Evolutionary conservation across 73 alveolate species (phyloP).

Genomic region (Paramecium tetraurelia): DNA sequence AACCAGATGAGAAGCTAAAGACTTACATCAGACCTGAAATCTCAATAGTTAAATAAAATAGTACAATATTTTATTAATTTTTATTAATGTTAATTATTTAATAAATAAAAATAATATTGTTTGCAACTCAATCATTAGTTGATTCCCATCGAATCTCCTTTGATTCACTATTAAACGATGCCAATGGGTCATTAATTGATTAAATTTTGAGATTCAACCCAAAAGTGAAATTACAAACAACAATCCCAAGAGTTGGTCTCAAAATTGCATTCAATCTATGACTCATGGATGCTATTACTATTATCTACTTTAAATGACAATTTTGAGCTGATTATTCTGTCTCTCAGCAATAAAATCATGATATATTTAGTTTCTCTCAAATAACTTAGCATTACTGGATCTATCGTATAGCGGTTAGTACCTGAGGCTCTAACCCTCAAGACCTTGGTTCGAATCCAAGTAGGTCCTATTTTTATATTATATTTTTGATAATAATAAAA

Average conservation of each 20-base stretch:
- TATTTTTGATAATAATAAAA: background rate
- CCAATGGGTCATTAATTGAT: background rate
- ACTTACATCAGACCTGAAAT: background rate
- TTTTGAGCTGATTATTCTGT: background rate
- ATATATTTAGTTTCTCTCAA: background rate
- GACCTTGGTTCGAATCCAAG: conserved; percentile 59
- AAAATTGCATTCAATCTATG: background rate
- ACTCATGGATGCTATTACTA: background rate
- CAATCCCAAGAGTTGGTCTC: background rate
- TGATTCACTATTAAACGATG: background rate
- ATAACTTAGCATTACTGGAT: background rate
- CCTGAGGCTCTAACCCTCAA: conserved; percentile 58
- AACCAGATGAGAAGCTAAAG: background rate
- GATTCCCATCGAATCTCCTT: background rate
- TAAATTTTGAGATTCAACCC: background rate
- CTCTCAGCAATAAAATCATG: background rate
- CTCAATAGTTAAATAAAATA: background rate
- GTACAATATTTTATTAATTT: too few species aligned
- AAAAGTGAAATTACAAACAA: background rate
- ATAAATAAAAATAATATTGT: too few species aligned
- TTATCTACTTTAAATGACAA: background rate
- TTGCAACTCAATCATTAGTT: background rate
- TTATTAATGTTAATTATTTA: background rate
- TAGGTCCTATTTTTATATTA: conserved; percentile 43
- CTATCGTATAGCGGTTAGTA: conserved; percentile 56